These are phyloP conservation scores for Cladophialophora carrionii DNA, from an alignment of 2,329 filamentous ascomycete genomes.

Conservation along the genomic window DNA sequence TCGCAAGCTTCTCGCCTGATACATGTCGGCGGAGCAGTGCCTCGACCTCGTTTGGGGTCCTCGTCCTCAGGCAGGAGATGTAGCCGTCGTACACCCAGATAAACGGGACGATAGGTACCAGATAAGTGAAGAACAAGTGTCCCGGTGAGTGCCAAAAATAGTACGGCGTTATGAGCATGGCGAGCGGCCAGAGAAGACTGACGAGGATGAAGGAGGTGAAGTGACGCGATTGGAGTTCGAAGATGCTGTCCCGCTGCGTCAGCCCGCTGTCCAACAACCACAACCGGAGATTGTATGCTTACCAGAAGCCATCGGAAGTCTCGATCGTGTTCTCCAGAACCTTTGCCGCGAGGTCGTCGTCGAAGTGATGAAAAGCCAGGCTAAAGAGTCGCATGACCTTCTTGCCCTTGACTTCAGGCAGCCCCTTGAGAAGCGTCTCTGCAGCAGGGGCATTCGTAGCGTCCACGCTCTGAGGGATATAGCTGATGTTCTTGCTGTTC, in stretches of 20 bases:
- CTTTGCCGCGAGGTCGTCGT: slow-evolving; percentile 62
- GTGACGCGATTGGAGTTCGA: slow-evolving; percentile 72
- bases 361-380: slow-evolving; percentile 77
- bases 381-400: slow-evolving; percentile 71
- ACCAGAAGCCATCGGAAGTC: slow-evolving; percentile 49
- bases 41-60: slow-evolving; percentile 68
- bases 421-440: slow-evolving; percentile 42
- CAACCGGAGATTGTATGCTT: slow-evolving; percentile 12
- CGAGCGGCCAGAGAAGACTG: slow-evolving; percentile 49
- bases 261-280: background rate
- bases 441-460: slow-evolving; percentile 62
- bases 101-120: slow-evolving; percentile 68
- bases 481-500: slow-evolving; percentile 61
- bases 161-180: slow-evolving; percentile 42
- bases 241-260: slow-evolving; percentile 52
- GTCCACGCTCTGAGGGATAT: slow-evolving; percentile 65
- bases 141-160: slow-evolving; percentile 53
- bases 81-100: slow-evolving; percentile 71
- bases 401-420: slow-evolving; percentile 47
- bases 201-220: slow-evolving; percentile 59
- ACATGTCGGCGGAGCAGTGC: slow-evolving; percentile 53
- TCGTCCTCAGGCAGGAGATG: slow-evolving; percentile 68
- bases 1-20: slow-evolving; percentile 29
- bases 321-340: slow-evolving; percentile 68
- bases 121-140: slow-evolving; percentile 68